A percentile compares a stretch with the other conserved stretches of the same genome.
These are phyloP conservation scores for Trichoderma simmonsii DNA, from an alignment of 2,329 filamentous ascomycete genomes.

Conservation along the genomic window DNA sequence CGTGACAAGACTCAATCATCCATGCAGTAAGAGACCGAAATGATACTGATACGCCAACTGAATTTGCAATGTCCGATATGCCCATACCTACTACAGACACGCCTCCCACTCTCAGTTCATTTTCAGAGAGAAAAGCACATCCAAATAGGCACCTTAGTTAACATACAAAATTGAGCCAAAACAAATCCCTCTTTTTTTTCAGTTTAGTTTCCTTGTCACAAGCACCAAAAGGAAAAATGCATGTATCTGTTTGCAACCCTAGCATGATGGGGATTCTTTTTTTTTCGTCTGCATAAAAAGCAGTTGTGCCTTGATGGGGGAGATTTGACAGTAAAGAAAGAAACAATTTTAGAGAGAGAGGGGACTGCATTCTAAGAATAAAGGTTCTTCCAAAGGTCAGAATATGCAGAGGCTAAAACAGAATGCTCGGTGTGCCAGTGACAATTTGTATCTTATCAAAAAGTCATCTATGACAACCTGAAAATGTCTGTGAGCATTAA, in stretches of 20 bases:
- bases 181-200: background rate
- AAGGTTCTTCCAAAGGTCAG: background rate
- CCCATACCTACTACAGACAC: background rate
- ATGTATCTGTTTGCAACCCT: background rate
- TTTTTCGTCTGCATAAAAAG: background rate
- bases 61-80: conserved; percentile 7
- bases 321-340: background rate
- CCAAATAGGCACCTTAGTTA: background rate
- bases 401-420: background rate
- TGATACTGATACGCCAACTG: conserved; percentile 5
- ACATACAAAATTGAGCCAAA: background rate
- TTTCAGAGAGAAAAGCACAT: background rate
- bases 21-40: background rate
- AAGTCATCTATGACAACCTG: conserved; percentile 9
- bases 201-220: background rate
- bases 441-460: background rate
- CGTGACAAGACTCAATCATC: background rate
- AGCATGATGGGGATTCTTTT: background rate
- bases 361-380: background rate
- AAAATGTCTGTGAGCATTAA: background rate
- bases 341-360: background rate
- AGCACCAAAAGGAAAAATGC: background rate
- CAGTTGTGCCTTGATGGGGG: conserved; percentile 1
- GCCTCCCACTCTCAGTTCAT: background rate
- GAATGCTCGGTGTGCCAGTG: conserved; percentile 13